Evolutionary conservation across 108 stramenopile genomes (phyloP).

Genomic region (Skeletonema menzelii): DNA sequence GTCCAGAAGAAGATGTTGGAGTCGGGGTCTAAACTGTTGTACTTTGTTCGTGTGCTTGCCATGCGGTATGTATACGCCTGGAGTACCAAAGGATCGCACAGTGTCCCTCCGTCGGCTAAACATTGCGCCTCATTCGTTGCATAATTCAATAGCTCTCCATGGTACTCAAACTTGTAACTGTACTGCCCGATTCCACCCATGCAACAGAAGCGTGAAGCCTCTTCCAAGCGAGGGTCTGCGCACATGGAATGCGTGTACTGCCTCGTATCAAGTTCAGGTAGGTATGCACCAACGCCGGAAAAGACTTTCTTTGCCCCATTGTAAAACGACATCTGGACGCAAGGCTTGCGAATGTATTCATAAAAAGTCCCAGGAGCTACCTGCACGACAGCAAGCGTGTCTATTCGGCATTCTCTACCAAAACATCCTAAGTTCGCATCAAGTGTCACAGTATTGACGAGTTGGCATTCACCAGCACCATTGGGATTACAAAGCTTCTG

Average conservation of each 20-base stretch:
- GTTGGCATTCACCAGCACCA: constrained; percentile 19
- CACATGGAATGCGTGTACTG: background rate
- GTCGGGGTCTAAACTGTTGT: background rate
- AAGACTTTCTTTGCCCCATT: constrained; percentile 22
- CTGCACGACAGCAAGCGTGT: constrained; percentile 23
- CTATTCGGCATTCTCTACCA: constrained; percentile 39
- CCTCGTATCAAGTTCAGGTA: background rate
- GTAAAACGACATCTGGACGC: constrained; percentile 35
- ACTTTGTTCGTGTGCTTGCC: background rate
- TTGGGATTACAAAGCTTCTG: constrained; percentile 9
- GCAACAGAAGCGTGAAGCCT: background rate
- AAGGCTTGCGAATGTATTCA: constrained; percentile 36
- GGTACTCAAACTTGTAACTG: constrained; percentile 1
- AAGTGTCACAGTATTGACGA: constrained; percentile 13
- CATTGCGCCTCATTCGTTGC: background rate
- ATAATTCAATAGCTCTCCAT: background rate
- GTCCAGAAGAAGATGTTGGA: constrained; percentile 24
- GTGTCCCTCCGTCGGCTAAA: background rate
- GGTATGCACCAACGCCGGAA: background rate
- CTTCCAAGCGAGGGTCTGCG: background rate
- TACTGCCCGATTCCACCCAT: background rate
- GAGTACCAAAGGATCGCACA: background rate
- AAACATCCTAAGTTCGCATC: constrained; percentile 18
- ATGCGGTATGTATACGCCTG: background rate
- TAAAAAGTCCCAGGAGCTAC: constrained; percentile 38